phyloP scores from a whole-genome alignment of 768 basidiomycete genomes.

The Rhizopogon salebrosus region DNA sequence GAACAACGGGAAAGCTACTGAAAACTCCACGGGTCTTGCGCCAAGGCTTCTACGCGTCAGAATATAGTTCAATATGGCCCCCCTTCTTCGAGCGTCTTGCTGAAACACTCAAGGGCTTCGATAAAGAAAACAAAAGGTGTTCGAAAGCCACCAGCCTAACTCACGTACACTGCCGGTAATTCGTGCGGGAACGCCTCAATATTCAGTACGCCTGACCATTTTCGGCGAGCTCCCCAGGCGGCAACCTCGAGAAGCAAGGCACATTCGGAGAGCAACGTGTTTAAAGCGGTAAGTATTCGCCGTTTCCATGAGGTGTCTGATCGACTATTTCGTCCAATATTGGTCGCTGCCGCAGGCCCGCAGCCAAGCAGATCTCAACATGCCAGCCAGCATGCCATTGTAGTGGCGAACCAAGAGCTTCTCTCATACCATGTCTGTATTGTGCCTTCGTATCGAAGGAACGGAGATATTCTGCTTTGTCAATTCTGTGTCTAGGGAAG shows the following conservation, averaged over 20 bases:
- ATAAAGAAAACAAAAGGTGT: background rate
- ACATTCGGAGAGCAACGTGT: conserved; percentile 1
- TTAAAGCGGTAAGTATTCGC: background rate
- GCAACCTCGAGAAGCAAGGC: background rate
- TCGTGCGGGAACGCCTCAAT: no score
- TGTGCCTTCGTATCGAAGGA: background rate
- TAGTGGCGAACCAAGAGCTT: background rate
- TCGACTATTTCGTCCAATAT: background rate
- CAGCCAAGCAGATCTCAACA: background rate
- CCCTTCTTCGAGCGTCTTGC: background rate
- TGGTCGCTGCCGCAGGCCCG: background rate
- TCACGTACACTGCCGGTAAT: background rate
- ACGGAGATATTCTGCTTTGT: background rate
- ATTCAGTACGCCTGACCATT: background rate
- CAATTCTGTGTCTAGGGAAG: background rate
- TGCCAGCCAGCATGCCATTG: background rate
- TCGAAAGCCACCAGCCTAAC: background rate
- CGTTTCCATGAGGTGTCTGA: conserved; percentile 1
- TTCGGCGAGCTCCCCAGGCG: background rate
- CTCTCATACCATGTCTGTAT: background rate
- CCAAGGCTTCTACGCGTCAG: background rate
- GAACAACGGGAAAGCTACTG: background rate
- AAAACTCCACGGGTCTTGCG: background rate
- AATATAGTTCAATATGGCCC: background rate
- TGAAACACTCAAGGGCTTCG: background rate